Base-by-base conservation (phyloP, 352 stramenopile genomes). In the Phytophthora cactorum region DNA sequence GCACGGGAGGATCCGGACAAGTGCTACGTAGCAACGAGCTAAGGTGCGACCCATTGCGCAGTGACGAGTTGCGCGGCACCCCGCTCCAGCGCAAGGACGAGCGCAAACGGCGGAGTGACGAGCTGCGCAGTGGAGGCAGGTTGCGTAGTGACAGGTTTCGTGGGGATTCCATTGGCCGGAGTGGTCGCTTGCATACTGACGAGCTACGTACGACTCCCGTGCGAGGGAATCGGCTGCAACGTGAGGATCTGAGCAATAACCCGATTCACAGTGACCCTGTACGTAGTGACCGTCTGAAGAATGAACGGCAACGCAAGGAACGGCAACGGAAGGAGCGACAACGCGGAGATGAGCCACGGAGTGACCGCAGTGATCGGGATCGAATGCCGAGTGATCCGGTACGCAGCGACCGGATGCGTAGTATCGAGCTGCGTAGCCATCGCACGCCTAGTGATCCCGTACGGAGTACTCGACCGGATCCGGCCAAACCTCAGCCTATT, bases 11-110 rank as follows among this genome's bases (percentile, higher is more conserved):
- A 14, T 74, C 58, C 14, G 63, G 50, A 41, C 32, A 54, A 10
- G 43, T 68, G 2, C 41, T 79, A 8, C 66, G 66, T 28, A 72
- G 61, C 32, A 71, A 75, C 14, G 63, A 76, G 38, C 63, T 71
- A 44, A 56, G 58, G 27, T 52, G 49, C 38, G 63, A 68, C 47
- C 53, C 63, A 31, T 12, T 64, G 53, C 53, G 60, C 32, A 67
- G 56, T 31, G 51, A 66, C n/a, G 66, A 65, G 29, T 25, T 57
- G 27, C 53, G 49, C 2, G 54, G 44, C 14, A 57, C 29, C 11
- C 52, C 52, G 15, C 32, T 69, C 31, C 34, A 53, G 25, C 63
- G 56, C 15, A 72, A 67, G 41, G 47, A 69, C 15, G 59, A 77
- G 11, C 44, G 69, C 9, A 62, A 52, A 12, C 14, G 31, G 2